A percentile compares a stretch with the other conserved stretches of the same genome.
Evolutionary conservation across 139 green algal species (phyloP).

Genomic region (Closterium sp.): DNA sequence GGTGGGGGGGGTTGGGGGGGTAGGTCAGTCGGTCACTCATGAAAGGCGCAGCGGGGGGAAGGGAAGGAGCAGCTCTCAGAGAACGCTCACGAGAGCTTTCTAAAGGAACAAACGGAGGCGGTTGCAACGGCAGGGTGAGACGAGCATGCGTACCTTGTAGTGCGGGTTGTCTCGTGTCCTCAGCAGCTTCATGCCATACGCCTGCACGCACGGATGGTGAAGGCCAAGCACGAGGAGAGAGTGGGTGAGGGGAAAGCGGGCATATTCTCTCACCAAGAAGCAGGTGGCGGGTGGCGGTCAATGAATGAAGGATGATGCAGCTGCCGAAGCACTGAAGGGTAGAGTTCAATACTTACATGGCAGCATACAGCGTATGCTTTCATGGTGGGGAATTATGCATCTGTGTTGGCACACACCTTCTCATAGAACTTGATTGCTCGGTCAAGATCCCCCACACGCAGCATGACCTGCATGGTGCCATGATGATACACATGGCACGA

Average conservation of each 20-base stretch:
- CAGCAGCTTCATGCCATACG: conserved; percentile 73
- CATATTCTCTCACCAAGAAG: no score
- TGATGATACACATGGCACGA: no score
- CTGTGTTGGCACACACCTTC: conserved; percentile 57
- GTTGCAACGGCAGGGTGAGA: neutral
- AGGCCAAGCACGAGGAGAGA: neutral
- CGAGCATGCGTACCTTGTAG: conserved; percentile 56
- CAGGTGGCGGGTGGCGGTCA: no score
- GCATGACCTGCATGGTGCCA: conserved; percentile 69
- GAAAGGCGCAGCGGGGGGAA: neutral
- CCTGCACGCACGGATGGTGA: neutral
- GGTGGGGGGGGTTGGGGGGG: no score
- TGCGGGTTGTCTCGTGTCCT: conserved; percentile 73
- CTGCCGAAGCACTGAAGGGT: no score
- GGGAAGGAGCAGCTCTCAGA: no score
- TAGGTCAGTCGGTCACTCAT: no score
- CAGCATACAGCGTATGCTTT: no score
- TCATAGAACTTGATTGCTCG: conserved; percentile 80
- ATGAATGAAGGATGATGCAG: no score
- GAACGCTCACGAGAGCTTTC: no score
- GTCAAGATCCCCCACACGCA: conserved; percentile 82
- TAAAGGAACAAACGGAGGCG: neutral
- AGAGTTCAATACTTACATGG: no score
- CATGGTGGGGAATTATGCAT: no score
- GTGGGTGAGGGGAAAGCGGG: neutral